Percentiles rank a stretch among this genome's conserved stretches.
These are phyloP conservation scores for Diaporthe destruens DNA, from an alignment of 2,329 filamentous ascomycete genomes.

Conservation along the genomic window DNA sequence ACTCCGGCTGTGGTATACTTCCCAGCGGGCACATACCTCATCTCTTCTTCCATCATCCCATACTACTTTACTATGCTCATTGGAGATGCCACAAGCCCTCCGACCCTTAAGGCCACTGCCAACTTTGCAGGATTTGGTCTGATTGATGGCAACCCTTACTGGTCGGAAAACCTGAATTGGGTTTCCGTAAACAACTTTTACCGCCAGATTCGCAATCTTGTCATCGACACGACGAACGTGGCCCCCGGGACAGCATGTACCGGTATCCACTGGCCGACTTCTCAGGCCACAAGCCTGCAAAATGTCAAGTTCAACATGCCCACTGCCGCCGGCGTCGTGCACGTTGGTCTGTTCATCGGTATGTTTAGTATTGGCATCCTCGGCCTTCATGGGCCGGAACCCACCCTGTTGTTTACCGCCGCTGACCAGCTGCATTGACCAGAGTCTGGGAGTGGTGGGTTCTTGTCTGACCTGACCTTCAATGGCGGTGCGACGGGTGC, in stretches of 20 bases:
- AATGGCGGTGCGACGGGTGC: constrained; percentile 70
- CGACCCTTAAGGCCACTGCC: constrained; percentile 67
- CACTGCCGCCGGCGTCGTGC: constrained; percentile 60
- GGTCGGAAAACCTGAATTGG: constrained; percentile 59
- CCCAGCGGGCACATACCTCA: constrained; percentile 72
- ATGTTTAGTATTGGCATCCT: constrained; percentile 47
- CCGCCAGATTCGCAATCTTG: constrained; percentile 69
- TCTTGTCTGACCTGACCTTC: constrained; percentile 69
- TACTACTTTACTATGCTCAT: constrained; percentile 86
- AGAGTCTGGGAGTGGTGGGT: constrained; percentile 50
- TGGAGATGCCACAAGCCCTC: constrained; percentile 72
- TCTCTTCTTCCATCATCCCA: constrained; percentile 77
- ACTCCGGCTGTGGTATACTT: constrained; percentile 60
- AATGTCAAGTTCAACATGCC: constrained; percentile 70
- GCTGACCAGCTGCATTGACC: not conserved
- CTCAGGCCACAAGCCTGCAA: constrained; percentile 72
- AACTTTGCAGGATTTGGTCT: constrained; percentile 63
- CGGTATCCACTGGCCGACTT: constrained; percentile 78
- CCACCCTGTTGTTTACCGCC: no score
- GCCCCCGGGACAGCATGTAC: constrained; percentile 60
- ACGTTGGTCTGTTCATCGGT: constrained; percentile 72
- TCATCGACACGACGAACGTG: constrained; percentile 69
- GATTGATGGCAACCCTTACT: constrained; percentile 64
- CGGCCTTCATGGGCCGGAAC: no score
- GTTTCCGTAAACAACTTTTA: constrained; percentile 71